phyloP scores from a whole-genome alignment of 2,329 filamentous ascomycete species.

The Moelleriella libera region DNA sequence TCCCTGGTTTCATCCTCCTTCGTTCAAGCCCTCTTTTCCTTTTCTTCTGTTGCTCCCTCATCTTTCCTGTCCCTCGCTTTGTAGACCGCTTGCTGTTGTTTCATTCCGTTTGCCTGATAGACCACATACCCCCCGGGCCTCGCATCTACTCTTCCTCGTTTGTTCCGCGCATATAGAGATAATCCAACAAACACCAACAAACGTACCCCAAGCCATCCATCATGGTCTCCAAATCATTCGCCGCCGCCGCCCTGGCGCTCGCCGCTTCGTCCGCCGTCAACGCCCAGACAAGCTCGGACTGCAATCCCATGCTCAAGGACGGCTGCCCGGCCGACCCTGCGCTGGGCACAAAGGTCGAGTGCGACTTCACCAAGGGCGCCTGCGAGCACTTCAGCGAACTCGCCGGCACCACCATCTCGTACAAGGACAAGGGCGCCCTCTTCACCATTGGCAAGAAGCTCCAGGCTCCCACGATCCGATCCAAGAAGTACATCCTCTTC shows the following conservation, averaged over 20 bases:
- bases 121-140: no score
- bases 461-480: conserved; percentile 59
- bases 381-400: conserved; percentile 39
- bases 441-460: conserved; percentile 54
- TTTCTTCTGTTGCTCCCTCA: neutral
- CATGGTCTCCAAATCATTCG: conserved; percentile 31
- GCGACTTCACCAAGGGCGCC: conserved; percentile 66
- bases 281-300: conserved; percentile 42
- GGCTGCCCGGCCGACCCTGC: conserved; percentile 63
- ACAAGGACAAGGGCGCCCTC: conserved; percentile 34
- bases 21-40: neutral
- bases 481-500: conserved; percentile 91
- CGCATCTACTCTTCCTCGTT: neutral
- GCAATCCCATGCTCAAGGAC: conserved; percentile 40
- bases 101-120: neutral
- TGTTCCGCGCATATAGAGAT: neutral
- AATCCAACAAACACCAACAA: neutral
- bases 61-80: neutral
- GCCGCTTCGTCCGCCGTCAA: conserved; percentile 33
- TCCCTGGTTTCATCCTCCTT: neutral
- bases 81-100: neutral
- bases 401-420: conserved; percentile 32
- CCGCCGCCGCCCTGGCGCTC: conserved; percentile 30
- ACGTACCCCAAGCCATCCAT: conserved; percentile 1
- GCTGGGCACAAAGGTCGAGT: conserved; percentile 42